Base-by-base conservation (phyloP, 2,329 filamentous ascomycete genomes). In the Hypocreales sp. region DNA sequence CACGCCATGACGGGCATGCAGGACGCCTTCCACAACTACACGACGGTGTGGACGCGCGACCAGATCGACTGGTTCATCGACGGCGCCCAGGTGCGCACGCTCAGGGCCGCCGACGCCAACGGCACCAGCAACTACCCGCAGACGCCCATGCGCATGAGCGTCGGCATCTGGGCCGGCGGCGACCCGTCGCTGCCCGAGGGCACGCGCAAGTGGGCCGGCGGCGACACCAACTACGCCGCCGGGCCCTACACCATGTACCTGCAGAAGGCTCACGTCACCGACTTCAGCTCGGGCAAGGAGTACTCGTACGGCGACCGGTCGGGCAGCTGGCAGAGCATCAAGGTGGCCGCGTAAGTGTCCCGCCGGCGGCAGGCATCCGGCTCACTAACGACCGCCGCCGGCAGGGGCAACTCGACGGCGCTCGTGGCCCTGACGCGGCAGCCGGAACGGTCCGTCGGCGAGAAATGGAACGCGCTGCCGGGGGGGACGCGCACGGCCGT, bases 191-290 rank as follows among this genome's bases (percentile, higher is more conserved):
- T 74, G 43, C 49, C 64, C 22, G 23, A 62, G 27, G 60, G 65
- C 9, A 78, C 72, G 2, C 67, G 76, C 27, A 56, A 72, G 30
- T 82, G 77, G 77, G 77, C 77, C 31, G 76, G 76, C 29, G 77
- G 77, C 32, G 42, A 57, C 28, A 81, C 77, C 22, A 62, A 83
- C 47, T 86, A 75, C 48, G 45, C 48, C 26, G 43, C 67, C 15
- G 74, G 60, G 0, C 80, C 80, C 1, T 87, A 69, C 56, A 72
- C 63, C 40, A 86, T 86, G 79, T 72, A 68, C 33, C 65, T 87
- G 37, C 68, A 79, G 58, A 69, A 61, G 17, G 58, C 58, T 9
- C 46, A 45, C 12, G 47, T 71, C 3, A 54, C 71, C 29, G 69
- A 75, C 38, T 70, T 67, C 52, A 68, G 66, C 42, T 66, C 60